phyloP scores from a whole-genome alignment of 441 rosid species.

The Theobroma grandiflorum region DNA sequence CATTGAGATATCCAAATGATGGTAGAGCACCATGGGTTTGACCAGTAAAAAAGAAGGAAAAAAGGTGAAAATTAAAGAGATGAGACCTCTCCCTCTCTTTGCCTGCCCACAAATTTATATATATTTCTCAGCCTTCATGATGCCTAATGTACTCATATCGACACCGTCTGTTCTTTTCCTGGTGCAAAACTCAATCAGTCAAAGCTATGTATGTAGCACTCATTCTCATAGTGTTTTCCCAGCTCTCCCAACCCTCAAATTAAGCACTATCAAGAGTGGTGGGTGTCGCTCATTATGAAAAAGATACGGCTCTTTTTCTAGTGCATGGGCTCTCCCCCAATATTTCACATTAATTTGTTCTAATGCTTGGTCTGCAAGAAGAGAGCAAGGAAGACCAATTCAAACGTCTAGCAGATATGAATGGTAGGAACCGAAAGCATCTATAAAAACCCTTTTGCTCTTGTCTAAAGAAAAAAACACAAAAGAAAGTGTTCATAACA shows the following conservation, averaged over 20 bases:
- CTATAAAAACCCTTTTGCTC: not conserved
- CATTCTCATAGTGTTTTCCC: not conserved
- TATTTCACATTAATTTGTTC: not conserved
- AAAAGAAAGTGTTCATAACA: too few species aligned
- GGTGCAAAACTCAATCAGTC: conserved; percentile 8
- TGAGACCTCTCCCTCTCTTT: conserved; percentile 9
- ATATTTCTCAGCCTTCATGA: conserved; percentile 40
- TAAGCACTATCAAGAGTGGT: not conserved
- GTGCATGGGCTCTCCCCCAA: not conserved
- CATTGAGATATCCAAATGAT: conserved; percentile 50
- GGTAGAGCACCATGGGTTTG: conserved; percentile 39
- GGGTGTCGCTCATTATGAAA: conserved; percentile 2
- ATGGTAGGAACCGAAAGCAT: conserved; percentile 10
- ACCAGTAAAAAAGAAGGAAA: conserved; percentile 27
- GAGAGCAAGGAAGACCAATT: not conserved
- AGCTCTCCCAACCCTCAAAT: not conserved
- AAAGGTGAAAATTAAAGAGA: conserved; percentile 23
- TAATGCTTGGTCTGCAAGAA: not conserved
- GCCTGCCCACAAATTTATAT: conserved; percentile 34
- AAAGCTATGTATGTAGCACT: not conserved
- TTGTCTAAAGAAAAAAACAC: not conserved
- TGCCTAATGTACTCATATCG: conserved; percentile 34
- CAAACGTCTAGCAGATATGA: not conserved
- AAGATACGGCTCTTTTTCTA: not conserved
- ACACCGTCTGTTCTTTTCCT: conserved; percentile 27